Evolutionary conservation across 2,329 filamentous ascomycete species (phyloP).

Genomic region (Aspergillus sp.): DNA sequence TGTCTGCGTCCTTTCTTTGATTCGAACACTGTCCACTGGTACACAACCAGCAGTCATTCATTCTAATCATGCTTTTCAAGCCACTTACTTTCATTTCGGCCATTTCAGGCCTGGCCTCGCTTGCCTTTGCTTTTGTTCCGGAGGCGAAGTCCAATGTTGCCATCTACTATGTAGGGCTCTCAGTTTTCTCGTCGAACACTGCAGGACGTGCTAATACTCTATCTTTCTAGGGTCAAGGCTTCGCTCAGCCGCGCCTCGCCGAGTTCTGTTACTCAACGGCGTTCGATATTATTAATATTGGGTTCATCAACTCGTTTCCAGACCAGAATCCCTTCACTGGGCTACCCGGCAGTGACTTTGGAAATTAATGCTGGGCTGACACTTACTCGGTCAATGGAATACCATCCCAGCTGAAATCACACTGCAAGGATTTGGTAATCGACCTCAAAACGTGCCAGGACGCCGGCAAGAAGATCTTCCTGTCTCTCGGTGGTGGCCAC

Average conservation of each 20-base stretch:
- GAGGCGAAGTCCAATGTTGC: slow-evolving; percentile 54
- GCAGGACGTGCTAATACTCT: slow-evolving; percentile 15
- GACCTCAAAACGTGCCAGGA: slow-evolving; percentile 48
- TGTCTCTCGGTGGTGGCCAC: slow-evolving; percentile 54
- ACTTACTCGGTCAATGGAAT: slow-evolving; percentile 45
- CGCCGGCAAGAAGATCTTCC: slow-evolving; percentile 49
- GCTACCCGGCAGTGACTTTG: slow-evolving; percentile 61
- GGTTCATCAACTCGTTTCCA: slow-evolving; percentile 61
- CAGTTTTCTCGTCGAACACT: background rate
- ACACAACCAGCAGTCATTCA: slow-evolving; percentile 36
- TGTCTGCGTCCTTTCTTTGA: slow-evolving; percentile 63
- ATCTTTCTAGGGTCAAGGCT: slow-evolving; percentile 55
- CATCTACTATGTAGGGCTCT: slow-evolving; percentile 54
- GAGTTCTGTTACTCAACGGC: slow-evolving; percentile 57
- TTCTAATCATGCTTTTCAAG: slow-evolving; percentile 43
- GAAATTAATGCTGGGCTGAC: slow-evolving; percentile 55
- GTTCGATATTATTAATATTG: slow-evolving; percentile 61
- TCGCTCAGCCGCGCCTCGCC: slow-evolving; percentile 52
- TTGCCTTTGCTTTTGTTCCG: slow-evolving; percentile 47
- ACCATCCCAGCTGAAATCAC: slow-evolving; percentile 46
- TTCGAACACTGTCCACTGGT: slow-evolving; percentile 39
- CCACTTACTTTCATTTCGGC: slow-evolving; percentile 42
- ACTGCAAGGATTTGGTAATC: slow-evolving; percentile 50
- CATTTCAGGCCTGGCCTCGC: slow-evolving; percentile 35
- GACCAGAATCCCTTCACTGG: slow-evolving; percentile 45